phyloP scores from a whole-genome alignment of 352 stramenopile species.

The Globisporangium solare region DNA sequence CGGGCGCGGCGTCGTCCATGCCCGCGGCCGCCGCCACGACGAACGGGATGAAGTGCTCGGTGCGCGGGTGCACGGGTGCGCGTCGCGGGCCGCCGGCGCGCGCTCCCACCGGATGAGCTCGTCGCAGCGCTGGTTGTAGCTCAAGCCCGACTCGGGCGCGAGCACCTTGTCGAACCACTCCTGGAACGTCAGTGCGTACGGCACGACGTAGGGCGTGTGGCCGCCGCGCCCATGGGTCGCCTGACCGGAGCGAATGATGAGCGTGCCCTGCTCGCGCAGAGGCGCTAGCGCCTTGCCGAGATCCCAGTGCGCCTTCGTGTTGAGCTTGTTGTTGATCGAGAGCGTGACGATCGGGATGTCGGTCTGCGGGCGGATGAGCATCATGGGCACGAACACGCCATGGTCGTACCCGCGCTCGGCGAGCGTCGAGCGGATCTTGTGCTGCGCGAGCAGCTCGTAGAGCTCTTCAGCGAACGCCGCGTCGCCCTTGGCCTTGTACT shows the following conservation, averaged over 20 bases:
- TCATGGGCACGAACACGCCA: slow-evolving; percentile 86
- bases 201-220: background rate
- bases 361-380: slow-evolving; percentile 74
- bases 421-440: slow-evolving; percentile 51
- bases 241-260: slow-evolving; percentile 83
- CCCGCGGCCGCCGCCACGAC: slow-evolving; percentile 44
- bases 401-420: slow-evolving; percentile 81
- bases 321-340: slow-evolving; percentile 61
- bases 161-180: slow-evolving; percentile 34
- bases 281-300: slow-evolving; percentile 57
- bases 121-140: slow-evolving; percentile 28
- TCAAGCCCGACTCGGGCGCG: slow-evolving; percentile 20
- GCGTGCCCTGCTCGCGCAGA: slow-evolving; percentile 66
- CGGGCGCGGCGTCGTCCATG: slow-evolving; percentile 30
- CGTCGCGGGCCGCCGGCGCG: slow-evolving; percentile 28
- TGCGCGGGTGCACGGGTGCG: slow-evolving; percentile 32
- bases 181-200: slow-evolving; percentile 33
- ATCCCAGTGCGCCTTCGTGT: slow-evolving; percentile 48
- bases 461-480: slow-evolving; percentile 64
- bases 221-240: slow-evolving; percentile 26
- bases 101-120: slow-evolving; percentile 35
- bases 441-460: slow-evolving; percentile 38
- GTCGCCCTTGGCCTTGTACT: slow-evolving; percentile 70
- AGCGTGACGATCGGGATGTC: slow-evolving; percentile 86
- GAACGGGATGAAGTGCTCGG: slow-evolving; percentile 60